Percentiles rank a stretch among this genome's conserved stretches.
These are phyloP conservation scores for Aspergillus egyptiacus DNA, from an alignment of 495 filamentous ascomycete genomes.

Conservation along the genomic window DNA sequence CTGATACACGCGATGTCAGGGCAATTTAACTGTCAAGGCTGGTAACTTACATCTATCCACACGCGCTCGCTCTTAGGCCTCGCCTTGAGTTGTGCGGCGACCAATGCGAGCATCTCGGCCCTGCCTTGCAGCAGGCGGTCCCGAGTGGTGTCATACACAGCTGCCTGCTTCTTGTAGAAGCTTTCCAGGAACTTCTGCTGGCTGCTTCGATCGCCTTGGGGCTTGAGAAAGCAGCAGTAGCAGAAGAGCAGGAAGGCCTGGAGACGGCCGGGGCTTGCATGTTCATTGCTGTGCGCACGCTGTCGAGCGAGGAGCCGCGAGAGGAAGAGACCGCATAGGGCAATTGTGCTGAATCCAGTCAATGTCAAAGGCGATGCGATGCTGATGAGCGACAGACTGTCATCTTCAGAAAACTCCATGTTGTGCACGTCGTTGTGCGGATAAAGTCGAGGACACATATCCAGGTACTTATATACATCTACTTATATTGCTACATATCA, in stretches of 20 bases:
- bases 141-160: background rate
- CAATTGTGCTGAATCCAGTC: background rate
- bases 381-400: no score
- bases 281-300: background rate
- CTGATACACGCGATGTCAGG: background rate
- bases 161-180: background rate
- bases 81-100: background rate
- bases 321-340: background rate
- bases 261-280: background rate
- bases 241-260: no score
- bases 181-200: background rate
- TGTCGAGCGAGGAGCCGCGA: background rate
- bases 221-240: no score
- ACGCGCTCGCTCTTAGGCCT: background rate
- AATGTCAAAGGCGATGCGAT: background rate
- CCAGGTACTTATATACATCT: no score
- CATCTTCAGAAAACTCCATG: no score
- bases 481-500: no score
- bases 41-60: background rate
- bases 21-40: background rate
- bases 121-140: background rate
- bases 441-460: no score
- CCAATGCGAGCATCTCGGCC: background rate
- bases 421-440: no score
- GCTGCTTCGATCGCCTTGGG: background rate